These are phyloP conservation scores for Colletotrichum horii DNA, from an alignment of 2,329 filamentous ascomycete genomes.

Conservation along the genomic window DNA sequence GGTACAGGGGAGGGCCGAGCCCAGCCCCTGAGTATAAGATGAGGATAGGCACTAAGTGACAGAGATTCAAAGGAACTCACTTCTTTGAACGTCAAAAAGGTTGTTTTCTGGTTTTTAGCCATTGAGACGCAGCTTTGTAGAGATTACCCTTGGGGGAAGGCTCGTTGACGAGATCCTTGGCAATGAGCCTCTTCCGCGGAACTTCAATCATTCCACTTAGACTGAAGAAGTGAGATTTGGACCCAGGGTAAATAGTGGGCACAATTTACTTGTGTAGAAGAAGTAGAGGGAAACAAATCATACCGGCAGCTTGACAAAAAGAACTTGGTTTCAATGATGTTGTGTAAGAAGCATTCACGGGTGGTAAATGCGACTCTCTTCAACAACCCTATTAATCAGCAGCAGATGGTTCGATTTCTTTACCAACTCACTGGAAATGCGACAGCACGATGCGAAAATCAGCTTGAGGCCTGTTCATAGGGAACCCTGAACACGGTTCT, in stretches of 20 bases:
- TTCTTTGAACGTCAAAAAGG: not conserved
- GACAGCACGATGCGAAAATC: not conserved
- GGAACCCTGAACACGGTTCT: not conserved
- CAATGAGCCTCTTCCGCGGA: not conserved
- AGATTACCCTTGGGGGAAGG: not conserved
- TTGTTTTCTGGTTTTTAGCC: not conserved
- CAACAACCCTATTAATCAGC: not conserved
- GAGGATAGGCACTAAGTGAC: not conserved
- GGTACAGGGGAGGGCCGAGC: not conserved
- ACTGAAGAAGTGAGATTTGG: not conserved
- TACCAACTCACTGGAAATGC: not conserved
- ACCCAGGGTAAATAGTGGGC: not conserved
- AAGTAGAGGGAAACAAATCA: not conserved
- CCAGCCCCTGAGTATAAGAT: not conserved
- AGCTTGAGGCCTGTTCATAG: not conserved
- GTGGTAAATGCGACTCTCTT: not conserved
- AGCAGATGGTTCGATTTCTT: not conserved
- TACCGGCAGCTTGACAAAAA: not conserved
- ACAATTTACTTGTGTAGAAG: not conserved
- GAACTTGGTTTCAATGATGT: not conserved
- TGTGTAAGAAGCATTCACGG: not conserved
- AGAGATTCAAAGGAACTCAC: not conserved
- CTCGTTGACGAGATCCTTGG: not conserved
- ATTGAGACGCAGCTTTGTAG: not conserved
- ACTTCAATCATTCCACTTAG: not conserved